phyloP scores from a whole-genome alignment of 257 asterid genomes.

The Solanum lycopersicoides region DNA sequence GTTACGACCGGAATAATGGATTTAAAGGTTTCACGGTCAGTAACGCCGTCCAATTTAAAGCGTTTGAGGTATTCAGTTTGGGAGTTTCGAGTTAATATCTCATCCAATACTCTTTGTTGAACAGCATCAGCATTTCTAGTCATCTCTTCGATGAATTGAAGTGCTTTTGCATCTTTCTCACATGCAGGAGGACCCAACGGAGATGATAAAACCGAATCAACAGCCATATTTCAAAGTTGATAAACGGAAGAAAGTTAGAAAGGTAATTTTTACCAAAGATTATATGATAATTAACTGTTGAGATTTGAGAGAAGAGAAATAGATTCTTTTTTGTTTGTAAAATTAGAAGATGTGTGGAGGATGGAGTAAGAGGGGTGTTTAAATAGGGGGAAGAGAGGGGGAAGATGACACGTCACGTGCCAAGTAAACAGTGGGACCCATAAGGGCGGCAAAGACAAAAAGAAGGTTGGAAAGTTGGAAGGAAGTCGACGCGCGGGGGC shows the following conservation, averaged over 20 bases:
- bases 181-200: constrained; percentile 85
- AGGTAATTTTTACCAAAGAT: background rate
- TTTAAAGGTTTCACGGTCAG: constrained; percentile 61
- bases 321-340: background rate
- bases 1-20: constrained; percentile 66
- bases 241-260: no score
- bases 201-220: constrained; percentile 66
- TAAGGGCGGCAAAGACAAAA: constrained; percentile 15
- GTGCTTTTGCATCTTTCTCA: constrained; percentile 82
- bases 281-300: background rate
- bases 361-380: constrained; percentile 16
- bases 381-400: constrained; percentile 27
- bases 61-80: constrained; percentile 61
- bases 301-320: background rate
- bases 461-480: constrained; percentile 16
- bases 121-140: constrained; percentile 76
- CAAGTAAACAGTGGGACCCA: constrained; percentile 32
- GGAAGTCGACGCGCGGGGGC: constrained; percentile 30
- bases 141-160: constrained; percentile 83
- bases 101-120: constrained; percentile 55
- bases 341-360: background rate
- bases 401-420: constrained; percentile 29
- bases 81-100: constrained; percentile 57
- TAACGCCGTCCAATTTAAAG: constrained; percentile 47
- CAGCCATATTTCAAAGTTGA: constrained; percentile 37